Evolutionary conservation across 225 moss, liverwort and hornwort genomes (phyloP).

Genomic region (Sphagnum tenellum): DNA sequence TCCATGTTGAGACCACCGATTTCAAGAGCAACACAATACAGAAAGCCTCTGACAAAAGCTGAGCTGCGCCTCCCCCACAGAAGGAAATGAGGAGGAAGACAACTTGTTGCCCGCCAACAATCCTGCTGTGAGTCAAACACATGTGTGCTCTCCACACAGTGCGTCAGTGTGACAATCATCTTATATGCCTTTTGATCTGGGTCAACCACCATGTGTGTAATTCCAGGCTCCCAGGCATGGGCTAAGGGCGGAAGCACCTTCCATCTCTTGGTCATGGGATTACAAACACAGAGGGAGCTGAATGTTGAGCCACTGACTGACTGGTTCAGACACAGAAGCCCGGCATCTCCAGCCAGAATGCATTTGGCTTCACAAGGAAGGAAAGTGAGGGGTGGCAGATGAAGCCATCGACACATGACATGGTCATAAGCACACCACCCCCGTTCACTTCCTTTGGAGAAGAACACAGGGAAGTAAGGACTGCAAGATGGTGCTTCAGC

Average conservation of each 20-base stretch:
- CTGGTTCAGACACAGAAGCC: conserved; percentile 40
- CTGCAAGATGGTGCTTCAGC: conserved; percentile 35
- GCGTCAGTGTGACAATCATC: conserved; percentile 40
- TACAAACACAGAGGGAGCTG: conserved; percentile 28
- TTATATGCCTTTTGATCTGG: conserved; percentile 28
- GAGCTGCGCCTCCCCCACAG: conserved; percentile 48
- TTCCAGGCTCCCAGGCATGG: conserved; percentile 36
- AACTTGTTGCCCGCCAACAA: conserved; percentile 47
- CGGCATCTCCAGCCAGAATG: conserved; percentile 43
- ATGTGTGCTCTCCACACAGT: conserved; percentile 41
- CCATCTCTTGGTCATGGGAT: conserved; percentile 37
- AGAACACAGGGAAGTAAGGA: conserved; percentile 49
- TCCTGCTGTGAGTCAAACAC: conserved; percentile 44
- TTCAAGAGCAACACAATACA: conserved; percentile 56
- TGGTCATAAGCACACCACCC: conserved; percentile 59
- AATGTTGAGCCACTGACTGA: conserved; percentile 23
- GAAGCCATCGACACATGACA: conserved; percentile 36
- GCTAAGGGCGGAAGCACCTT: conserved; percentile 32
- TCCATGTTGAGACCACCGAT: conserved; percentile 49
- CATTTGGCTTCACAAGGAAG: conserved; percentile 40
- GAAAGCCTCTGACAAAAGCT: conserved; percentile 44
- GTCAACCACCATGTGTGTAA: conserved; percentile 57
- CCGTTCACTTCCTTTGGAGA: conserved; percentile 44
- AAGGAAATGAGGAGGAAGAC: conserved; percentile 40
- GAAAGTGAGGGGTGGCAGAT: conserved; percentile 49